Evolutionary conservation across 345 rosid species (phyloP).

Genomic region (Kandelia obovata): DNA sequence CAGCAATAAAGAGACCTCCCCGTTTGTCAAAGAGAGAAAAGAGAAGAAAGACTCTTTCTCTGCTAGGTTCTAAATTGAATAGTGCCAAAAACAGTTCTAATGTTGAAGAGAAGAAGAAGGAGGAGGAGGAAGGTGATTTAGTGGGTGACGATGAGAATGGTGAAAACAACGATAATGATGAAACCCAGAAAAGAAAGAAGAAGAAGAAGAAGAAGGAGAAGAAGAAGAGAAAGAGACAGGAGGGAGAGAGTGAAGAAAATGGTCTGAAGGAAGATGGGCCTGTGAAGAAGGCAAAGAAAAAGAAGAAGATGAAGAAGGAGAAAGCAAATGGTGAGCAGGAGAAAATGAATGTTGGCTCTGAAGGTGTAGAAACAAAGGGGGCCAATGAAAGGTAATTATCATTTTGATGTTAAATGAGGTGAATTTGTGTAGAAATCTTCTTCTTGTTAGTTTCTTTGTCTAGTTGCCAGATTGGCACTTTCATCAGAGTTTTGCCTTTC

Average conservation of each 20-base stretch:
- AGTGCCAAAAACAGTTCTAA: conserved; percentile 1
- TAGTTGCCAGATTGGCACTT: too few relatives aligned
- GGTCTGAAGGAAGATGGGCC: background rate
- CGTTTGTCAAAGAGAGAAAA: conserved; percentile 78
- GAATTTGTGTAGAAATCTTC: background rate
- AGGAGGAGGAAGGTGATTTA: background rate
- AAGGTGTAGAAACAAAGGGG: conserved; percentile 4
- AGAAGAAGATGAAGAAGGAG: conserved; percentile 21
- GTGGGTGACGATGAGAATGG: conserved; percentile 32
- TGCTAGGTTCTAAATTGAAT: conserved; percentile 12
- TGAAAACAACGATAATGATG: conserved; percentile 7
- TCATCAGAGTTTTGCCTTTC: too few relatives aligned
- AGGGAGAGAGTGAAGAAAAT: conserved; percentile 15
- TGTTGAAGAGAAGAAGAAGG: conserved; percentile 1
- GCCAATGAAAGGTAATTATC: conserved; percentile 12
- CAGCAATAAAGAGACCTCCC: conserved; percentile 54
- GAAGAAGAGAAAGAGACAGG: conserved; percentile 19
- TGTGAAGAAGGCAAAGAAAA: conserved; percentile 9
- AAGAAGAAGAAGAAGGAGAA: conserved; percentile 21
- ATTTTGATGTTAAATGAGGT: conserved; percentile 1
- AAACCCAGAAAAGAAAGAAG: background rate
- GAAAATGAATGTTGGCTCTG: conserved; percentile 11
- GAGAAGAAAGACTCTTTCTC: conserved; percentile 42
- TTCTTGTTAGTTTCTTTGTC: background rate
- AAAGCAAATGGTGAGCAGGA: conserved; percentile 14